A percentile compares a stretch with the other conserved stretches of the same genome.
phyloP scores from a whole-genome alignment of 2,329 filamentous ascomycete species.

The Emmonsiellopsis sp. region DNA sequence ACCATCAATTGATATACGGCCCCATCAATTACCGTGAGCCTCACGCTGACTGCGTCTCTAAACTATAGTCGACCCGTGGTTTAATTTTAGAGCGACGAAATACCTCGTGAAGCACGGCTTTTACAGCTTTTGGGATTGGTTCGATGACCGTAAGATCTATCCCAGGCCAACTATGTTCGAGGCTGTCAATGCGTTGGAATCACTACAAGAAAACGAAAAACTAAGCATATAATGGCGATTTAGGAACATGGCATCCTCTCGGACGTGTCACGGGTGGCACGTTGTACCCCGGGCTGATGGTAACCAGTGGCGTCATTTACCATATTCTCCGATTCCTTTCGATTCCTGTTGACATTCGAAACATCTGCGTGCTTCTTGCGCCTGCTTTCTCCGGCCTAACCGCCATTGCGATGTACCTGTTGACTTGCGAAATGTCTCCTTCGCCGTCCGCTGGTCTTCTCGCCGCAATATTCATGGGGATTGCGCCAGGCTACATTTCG shows the following conservation, averaged over 20 bases:
- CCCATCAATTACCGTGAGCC: not conserved
- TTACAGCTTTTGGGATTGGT: conserved; percentile 99
- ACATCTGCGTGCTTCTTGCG: conserved; percentile 94
- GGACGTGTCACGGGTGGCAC: conserved; percentile 97
- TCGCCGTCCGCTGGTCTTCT: conserved; percentile 90
- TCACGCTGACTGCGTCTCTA: conserved; percentile 9
- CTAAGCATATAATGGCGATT: conserved; percentile 12
- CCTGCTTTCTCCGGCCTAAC: conserved; percentile 92
- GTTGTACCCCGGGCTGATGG: conserved; percentile 98
- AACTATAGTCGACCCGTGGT: conserved; percentile 88
- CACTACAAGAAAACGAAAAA: not conserved
- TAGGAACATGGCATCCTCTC: conserved; percentile 94
- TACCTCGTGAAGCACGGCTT: conserved; percentile 96
- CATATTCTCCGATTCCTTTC: conserved; percentile 82
- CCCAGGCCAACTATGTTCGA: not conserved
- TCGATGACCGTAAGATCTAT: conserved; percentile 70
- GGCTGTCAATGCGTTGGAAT: not conserved
- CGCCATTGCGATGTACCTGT: conserved; percentile 82
- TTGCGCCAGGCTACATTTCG: conserved; percentile 94
- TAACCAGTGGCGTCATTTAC: conserved; percentile 95
- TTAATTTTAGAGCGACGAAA: conserved; percentile 98
- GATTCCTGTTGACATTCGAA: conserved; percentile 93
- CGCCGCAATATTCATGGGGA: conserved; percentile 93
- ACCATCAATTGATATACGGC: not conserved
- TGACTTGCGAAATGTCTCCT: conserved; percentile 96